A percentile compares a stretch with the other conserved stretches of the same genome.
These are phyloP conservation scores for Podila minutissima DNA, from an alignment of 192 early-diverging fungal genomes.

Conservation along the genomic window DNA sequence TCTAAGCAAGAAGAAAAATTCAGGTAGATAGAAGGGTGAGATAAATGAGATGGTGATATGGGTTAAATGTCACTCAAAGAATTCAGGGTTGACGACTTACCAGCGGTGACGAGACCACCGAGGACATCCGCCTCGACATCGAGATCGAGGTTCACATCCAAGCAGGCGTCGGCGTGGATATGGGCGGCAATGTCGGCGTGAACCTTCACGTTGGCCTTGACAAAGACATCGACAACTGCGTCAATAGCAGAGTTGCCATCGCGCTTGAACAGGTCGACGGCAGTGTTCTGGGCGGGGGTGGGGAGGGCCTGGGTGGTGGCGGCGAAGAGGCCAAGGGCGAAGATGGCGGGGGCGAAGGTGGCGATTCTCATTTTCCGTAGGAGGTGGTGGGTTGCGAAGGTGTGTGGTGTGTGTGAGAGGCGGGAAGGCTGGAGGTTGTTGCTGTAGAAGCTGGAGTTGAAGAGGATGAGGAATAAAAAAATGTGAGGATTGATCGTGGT, in stretches of 20 bases:
- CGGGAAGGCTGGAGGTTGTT: conserved; percentile 9
- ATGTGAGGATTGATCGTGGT: not conserved
- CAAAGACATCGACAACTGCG: conserved; percentile 22
- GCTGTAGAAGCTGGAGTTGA: conserved; percentile 46
- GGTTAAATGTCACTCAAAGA: not conserved
- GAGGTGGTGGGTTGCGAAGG: not conserved
- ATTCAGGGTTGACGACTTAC: not conserved
- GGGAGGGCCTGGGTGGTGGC: conserved; percentile 27
- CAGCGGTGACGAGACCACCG: conserved; percentile 27
- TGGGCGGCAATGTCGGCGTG: conserved; percentile 3
- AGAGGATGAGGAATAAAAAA: conserved; percentile 23
- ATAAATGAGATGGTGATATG: not conserved
- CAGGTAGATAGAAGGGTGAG: not conserved
- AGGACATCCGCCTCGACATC: conserved; percentile 15
- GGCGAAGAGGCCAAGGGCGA: conserved; percentile 42
- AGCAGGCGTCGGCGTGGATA: conserved; percentile 24
- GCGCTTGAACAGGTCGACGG: conserved; percentile 13
- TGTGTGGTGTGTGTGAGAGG: conserved; percentile 10
- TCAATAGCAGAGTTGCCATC: conserved; percentile 1
- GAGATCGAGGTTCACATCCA: conserved; percentile 24
- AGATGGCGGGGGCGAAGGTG: conserved; percentile 43
- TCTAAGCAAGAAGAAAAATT: not conserved
- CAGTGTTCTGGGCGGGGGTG: not conserved
- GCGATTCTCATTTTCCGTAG: conserved; percentile 31
- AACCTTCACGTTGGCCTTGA: conserved; percentile 11